Evolutionary conservation across 202 grass and related monocot species (phyloP).

Genomic region (Dendrocalamus latiflorus): DNA sequence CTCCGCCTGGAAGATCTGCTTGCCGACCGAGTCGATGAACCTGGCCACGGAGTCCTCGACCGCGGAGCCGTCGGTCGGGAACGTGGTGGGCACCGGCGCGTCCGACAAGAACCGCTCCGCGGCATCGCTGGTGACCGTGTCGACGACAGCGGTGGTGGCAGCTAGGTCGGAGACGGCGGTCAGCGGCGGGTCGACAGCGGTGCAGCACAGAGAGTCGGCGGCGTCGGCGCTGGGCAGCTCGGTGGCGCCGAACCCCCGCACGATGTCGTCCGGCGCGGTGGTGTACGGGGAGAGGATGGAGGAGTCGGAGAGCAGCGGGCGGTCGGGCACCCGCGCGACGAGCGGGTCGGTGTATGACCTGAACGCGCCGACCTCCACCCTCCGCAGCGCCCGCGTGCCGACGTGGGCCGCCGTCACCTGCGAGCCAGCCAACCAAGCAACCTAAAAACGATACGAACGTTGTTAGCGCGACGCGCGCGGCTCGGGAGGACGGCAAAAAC

Average conservation of each 20-base stretch:
- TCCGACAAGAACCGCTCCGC: conserved; percentile 33
- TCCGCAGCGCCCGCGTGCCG: conserved; percentile 34
- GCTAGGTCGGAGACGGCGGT: conserved; percentile 31
- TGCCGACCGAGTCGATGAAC: conserved; percentile 52
- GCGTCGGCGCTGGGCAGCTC: neutral
- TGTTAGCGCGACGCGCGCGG: neutral
- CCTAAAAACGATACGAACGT: neutral
- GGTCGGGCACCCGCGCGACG: conserved; percentile 54
- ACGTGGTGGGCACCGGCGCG: conserved; percentile 40
- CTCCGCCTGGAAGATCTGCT: conserved; percentile 65
- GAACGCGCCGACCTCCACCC: conserved; percentile 37
- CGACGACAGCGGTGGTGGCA: neutral
- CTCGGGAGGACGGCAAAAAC: neutral
- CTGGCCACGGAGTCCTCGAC: conserved; percentile 42
- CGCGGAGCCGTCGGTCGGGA: conserved; percentile 36
- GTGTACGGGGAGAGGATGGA: conserved; percentile 78
- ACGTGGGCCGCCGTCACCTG: conserved; percentile 24
- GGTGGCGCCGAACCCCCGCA: conserved; percentile 29
- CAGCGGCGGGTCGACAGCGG: neutral
- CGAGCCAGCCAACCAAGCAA: neutral
- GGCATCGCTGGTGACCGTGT: conserved; percentile 4
- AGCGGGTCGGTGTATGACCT: conserved; percentile 51
- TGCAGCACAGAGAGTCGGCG: neutral
- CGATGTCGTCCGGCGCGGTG: conserved; percentile 67
- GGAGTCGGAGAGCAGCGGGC: conserved; percentile 49